Evolutionary conservation across 108 stramenopile genomes (phyloP).

Genomic region (Stephanodiscus triporus): DNA sequence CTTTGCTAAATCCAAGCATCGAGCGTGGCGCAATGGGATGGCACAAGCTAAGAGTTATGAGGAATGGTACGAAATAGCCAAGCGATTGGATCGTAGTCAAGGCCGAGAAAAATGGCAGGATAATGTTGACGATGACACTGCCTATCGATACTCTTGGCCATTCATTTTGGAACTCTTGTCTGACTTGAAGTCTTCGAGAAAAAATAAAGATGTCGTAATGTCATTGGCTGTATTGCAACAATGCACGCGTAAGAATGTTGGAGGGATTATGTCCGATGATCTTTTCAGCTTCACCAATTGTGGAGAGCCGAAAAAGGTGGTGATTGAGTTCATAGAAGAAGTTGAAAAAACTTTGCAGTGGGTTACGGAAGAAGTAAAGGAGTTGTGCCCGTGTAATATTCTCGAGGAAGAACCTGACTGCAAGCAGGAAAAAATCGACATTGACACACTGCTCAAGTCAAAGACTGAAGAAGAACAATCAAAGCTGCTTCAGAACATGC

Average conservation of each 20-base stretch:
- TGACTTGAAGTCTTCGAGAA: constrained; percentile 66
- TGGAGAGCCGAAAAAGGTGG: constrained; percentile 82
- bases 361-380: constrained; percentile 61
- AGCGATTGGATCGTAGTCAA: constrained; percentile 73
- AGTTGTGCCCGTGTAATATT: not conserved
- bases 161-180: constrained; percentile 71
- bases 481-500: constrained; percentile 2
- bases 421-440: constrained; percentile 9
- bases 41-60: constrained; percentile 62
- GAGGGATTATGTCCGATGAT: constrained; percentile 89
- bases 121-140: constrained; percentile 57
- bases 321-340: constrained; percentile 77
- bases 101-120: constrained; percentile 70
- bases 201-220: constrained; percentile 51
- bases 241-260: constrained; percentile 91
- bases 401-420: not conserved
- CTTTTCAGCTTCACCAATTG: constrained; percentile 82
- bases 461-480: constrained; percentile 19
- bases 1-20: constrained; percentile 79
- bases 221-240: constrained; percentile 84
- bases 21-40: constrained; percentile 58
- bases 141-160: constrained; percentile 81
- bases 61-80: constrained; percentile 74
- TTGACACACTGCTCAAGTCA: constrained; percentile 8
- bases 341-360: constrained; percentile 75